Evolutionary conservation across 2,329 filamentous ascomycete genomes (phyloP).

Genomic region (Knoxdaviesia proteae): DNA sequence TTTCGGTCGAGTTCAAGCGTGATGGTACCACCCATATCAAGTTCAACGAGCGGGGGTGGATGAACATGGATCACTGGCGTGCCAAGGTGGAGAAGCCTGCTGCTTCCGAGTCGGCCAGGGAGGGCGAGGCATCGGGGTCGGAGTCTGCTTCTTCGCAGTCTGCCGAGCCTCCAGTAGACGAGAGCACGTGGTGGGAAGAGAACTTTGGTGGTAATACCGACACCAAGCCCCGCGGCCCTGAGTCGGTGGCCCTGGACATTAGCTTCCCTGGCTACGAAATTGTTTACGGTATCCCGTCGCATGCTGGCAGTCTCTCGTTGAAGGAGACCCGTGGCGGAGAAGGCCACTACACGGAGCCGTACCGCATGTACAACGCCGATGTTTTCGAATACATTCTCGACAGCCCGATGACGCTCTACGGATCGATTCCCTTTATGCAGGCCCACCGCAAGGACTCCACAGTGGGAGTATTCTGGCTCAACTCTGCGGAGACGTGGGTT

Average conservation of each 20-base stretch:
- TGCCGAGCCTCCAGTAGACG: conserved; percentile 34
- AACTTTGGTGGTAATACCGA: conserved; percentile 89
- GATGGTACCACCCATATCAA: conserved; percentile 66
- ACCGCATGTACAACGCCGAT: conserved; percentile 87
- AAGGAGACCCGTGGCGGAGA: conserved; percentile 79
- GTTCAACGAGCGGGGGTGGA: conserved; percentile 70
- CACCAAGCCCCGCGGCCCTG: conserved; percentile 81
- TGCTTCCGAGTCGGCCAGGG: conserved; percentile 14
- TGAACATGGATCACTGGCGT: conserved; percentile 94
- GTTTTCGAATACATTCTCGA: conserved; percentile 96
- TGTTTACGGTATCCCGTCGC: conserved; percentile 86
- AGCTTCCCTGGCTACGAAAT: conserved; percentile 80
- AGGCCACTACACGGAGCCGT: conserved; percentile 71
- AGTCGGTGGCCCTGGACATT: conserved; percentile 80
- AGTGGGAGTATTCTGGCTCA: conserved; percentile 94
- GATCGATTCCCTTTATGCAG: conserved; percentile 95
- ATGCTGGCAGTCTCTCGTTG: conserved; percentile 70
- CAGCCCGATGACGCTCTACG: conserved; percentile 96
- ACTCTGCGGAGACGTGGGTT: conserved; percentile 91
- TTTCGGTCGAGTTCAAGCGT: conserved; percentile 68
- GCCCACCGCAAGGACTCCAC: conserved; percentile 85
- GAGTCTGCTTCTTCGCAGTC: conserved; percentile 32
- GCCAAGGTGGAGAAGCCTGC: conserved; percentile 50
- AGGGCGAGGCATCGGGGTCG: conserved; percentile 39
- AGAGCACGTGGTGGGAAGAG: conserved; percentile 97